These are phyloP conservation scores for Tuber umbilicatum DNA, from an alignment of 495 filamentous ascomycete species.

Conservation along the genomic window DNA sequence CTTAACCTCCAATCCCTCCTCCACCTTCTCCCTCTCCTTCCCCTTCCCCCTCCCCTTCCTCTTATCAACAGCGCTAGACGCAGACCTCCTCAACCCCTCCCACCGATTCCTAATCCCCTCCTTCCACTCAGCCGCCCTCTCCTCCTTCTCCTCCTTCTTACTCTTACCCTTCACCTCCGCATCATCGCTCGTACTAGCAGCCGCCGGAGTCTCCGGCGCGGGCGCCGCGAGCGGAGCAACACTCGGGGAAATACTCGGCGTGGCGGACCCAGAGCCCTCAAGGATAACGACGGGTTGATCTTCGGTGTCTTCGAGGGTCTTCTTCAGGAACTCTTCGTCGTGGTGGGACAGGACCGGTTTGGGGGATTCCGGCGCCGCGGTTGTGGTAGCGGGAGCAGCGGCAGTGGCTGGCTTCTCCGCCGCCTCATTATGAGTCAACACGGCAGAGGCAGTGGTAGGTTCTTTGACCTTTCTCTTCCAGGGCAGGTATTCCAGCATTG, in stretches of 20 bases:
- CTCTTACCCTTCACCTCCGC: slow-evolving; percentile 35
- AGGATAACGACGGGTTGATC: slow-evolving; percentile 46
- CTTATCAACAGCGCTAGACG: slow-evolving; percentile 30
- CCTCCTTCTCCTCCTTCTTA: slow-evolving; percentile 44
- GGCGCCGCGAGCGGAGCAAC: slow-evolving; percentile 27
- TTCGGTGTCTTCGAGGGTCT: slow-evolving; percentile 24
- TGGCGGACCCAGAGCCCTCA: slow-evolving; percentile 17
- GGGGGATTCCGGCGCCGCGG: slow-evolving; percentile 12
- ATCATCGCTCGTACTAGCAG: slow-evolving; percentile 44
- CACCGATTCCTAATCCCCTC: slow-evolving; percentile 46
- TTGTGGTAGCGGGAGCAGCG: not conserved
- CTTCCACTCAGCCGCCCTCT: slow-evolving; percentile 47
- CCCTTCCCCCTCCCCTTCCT: slow-evolving; percentile 21
- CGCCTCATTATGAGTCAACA: slow-evolving; percentile 6
- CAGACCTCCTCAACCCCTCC: slow-evolving; percentile 28
- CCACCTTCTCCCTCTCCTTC: slow-evolving; percentile 36
- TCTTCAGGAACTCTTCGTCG: slow-evolving; percentile 52
- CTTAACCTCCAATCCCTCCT: slow-evolving; percentile 32
- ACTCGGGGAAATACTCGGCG: slow-evolving; percentile 3
- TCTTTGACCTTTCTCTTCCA: slow-evolving; percentile 25
- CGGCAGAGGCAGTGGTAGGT: slow-evolving; percentile 10
- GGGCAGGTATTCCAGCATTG: slow-evolving; percentile 30
- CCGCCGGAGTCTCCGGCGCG: slow-evolving; percentile 45
- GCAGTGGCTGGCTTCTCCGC: not conserved
- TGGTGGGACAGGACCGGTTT: slow-evolving; percentile 51